phyloP scores from a whole-genome alignment of 148 eudicot genomes.

The Polygonum aviculare region DNA sequence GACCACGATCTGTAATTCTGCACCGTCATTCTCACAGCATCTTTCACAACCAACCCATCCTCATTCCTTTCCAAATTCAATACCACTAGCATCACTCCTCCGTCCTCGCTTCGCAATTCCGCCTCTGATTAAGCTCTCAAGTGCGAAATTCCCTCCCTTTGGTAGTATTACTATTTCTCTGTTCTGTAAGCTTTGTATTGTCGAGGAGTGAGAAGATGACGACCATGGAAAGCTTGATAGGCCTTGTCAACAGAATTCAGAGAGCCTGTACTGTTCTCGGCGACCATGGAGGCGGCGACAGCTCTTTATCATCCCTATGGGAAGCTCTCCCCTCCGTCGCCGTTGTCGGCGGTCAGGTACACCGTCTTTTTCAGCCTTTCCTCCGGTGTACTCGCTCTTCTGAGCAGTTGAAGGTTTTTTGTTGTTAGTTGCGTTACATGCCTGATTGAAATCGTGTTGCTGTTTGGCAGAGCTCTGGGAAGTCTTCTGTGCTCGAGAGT shows the following conservation, averaged over 20 bases:
- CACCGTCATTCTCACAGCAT: neutral
- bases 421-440: neutral
- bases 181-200: neutral
- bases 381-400: neutral
- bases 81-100: no score
- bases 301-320: neutral
- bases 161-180: neutral
- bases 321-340: conserved; percentile 8
- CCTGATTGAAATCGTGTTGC: neutral
- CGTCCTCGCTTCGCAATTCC: neutral
- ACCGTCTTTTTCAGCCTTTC: neutral
- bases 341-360: conserved; percentile 12
- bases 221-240: conserved; percentile 14
- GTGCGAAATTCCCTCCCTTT: neutral
- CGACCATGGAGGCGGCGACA: conserved; percentile 6
- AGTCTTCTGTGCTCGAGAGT: conserved; percentile 77
- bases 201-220: conserved; percentile 9
- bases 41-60: neutral
- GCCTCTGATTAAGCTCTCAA: neutral
- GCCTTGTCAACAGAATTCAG: conserved; percentile 11
- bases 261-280: conserved; percentile 15
- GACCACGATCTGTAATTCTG: neutral
- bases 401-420: neutral
- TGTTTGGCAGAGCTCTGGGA: conserved; percentile 61
- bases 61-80: neutral